A percentile compares a stretch with the other conserved stretches of the same genome.
phyloP scores from a whole-genome alignment of 2,329 filamentous ascomycete genomes.

The Alternaria ventricosa region DNA sequence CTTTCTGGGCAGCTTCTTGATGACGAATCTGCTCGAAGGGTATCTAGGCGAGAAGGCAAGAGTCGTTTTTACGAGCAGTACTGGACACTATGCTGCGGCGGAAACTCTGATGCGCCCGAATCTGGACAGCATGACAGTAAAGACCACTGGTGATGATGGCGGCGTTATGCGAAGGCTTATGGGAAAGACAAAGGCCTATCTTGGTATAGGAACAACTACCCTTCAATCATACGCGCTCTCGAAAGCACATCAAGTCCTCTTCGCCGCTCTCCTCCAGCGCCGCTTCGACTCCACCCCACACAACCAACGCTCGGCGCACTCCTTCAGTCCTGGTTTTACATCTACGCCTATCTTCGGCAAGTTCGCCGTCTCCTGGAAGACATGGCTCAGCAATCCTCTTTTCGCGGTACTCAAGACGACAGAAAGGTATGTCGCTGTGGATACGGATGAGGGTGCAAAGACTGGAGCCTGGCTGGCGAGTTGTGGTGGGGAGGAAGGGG shows the following conservation, averaged over 20 bases:
- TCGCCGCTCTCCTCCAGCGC: slow-evolving; percentile 12
- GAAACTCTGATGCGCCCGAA: background rate
- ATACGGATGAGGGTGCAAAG: slow-evolving; percentile 19
- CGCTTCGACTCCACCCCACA: slow-evolving; percentile 1
- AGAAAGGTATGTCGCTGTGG: slow-evolving; percentile 11
- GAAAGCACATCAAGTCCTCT: slow-evolving; percentile 24
- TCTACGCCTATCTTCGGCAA: slow-evolving; percentile 18
- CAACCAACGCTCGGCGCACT: slow-evolving; percentile 6
- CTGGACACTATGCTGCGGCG: slow-evolving; percentile 2
- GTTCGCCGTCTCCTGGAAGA: slow-evolving; percentile 11
- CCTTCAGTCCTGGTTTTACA: slow-evolving; percentile 19
- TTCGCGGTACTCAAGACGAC: slow-evolving; percentile 16
- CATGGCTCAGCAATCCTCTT: slow-evolving; percentile 15
- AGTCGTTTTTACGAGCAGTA: slow-evolving; percentile 22
- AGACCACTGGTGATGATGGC: background rate
- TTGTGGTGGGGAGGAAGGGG: slow-evolving; percentile 2
- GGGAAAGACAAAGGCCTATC: background rate
- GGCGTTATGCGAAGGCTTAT: background rate
- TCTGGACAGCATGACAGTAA: background rate
- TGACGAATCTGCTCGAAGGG: slow-evolving; percentile 19
- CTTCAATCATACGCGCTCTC: slow-evolving; percentile 8
- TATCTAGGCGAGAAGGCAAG: slow-evolving; percentile 7
- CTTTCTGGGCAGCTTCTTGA: slow-evolving; percentile 21
- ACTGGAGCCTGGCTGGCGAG: slow-evolving; percentile 20
- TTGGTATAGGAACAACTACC: background rate